phyloP scores from a whole-genome alignment of 352 stramenopile species.

The Phytophthora meadii region DNA sequence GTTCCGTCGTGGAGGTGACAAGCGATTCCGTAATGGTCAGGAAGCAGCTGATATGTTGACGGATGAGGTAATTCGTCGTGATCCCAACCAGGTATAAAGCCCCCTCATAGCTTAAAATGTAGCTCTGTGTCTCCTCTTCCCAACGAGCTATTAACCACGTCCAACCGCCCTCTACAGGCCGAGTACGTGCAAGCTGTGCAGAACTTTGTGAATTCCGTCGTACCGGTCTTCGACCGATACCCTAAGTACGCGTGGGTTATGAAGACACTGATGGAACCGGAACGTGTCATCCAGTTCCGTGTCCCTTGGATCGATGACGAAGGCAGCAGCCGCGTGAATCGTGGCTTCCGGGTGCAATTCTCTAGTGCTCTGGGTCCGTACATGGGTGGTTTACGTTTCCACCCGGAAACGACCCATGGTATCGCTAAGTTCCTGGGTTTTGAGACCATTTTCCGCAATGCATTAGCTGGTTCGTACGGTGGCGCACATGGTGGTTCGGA shows the following conservation, averaged over 20 bases:
- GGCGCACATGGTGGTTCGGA: constrained; percentile 93
- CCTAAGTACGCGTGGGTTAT: constrained; percentile 92
- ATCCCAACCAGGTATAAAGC: constrained; percentile 68
- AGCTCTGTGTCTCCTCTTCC: constrained; percentile 22
- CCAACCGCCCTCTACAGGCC: constrained; percentile 15
- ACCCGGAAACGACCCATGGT: constrained; percentile 89
- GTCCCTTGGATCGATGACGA: constrained; percentile 98
- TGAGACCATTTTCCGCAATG: constrained; percentile 97
- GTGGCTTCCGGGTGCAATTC: constrained; percentile 98
- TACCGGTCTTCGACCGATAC: constrained; percentile 88
- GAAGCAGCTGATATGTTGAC: constrained; percentile 96
- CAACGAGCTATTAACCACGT: constrained; percentile 11
- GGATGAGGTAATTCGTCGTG: constrained; percentile 77
- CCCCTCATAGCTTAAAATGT: constrained; percentile 12
- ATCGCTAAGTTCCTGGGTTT: constrained; percentile 94
- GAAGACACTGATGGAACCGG: constrained; percentile 96
- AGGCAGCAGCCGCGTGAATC: constrained; percentile 95
- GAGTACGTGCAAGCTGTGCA: constrained; percentile 78
- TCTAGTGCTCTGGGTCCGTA: constrained; percentile 92
- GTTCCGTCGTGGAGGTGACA: constrained; percentile 96
- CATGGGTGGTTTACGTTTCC: constrained; percentile 96
- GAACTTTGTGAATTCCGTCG: constrained; percentile 84
- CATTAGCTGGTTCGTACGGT: constrained; percentile 84
- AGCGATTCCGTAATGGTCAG: constrained; percentile 95
- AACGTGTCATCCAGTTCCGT: constrained; percentile 96